These are phyloP conservation scores for Calendula officinalis DNA, from an alignment of 129 eudicot species.

Conservation along the genomic window DNA sequence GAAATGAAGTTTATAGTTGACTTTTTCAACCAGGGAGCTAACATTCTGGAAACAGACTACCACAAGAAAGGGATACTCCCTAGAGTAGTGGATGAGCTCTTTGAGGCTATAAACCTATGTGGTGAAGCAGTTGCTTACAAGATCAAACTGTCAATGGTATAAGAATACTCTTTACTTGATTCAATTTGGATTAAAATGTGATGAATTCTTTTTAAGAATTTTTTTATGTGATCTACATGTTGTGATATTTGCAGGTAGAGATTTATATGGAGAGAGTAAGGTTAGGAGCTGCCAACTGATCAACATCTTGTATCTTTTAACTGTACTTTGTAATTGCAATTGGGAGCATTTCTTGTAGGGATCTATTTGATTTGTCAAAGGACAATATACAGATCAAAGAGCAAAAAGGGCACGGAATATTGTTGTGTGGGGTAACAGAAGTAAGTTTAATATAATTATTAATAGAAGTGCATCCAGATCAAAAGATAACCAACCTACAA, in stretches of 20 bases:
- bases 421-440: slow-evolving; percentile 73
- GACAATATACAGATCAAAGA: slow-evolving; percentile 88
- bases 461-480: slow-evolving; percentile 11
- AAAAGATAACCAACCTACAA: background rate
- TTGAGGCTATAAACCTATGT: slow-evolving; percentile 44
- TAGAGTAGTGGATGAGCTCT: slow-evolving; percentile 77
- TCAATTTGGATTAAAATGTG: slow-evolving; percentile 12
- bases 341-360: slow-evolving; percentile 47
- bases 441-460: slow-evolving; percentile 33
- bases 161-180: background rate
- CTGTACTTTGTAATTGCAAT: slow-evolving; percentile 1
- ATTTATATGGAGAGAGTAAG: slow-evolving; percentile 93
- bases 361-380: slow-evolving; percentile 88
- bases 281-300: slow-evolving; percentile 39
- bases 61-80: slow-evolving; percentile 69
- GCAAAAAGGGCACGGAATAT: slow-evolving; percentile 64
- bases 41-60: slow-evolving; percentile 51
- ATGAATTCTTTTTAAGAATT: slow-evolving; percentile 9
- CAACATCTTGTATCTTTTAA: slow-evolving; percentile 10
- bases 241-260: slow-evolving; percentile 67
- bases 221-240: slow-evolving; percentile 4
- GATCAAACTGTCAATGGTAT: slow-evolving; percentile 80
- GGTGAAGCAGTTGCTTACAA: slow-evolving; percentile 43
- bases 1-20: slow-evolving; percentile 10
- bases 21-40: slow-evolving; percentile 55